A percentile compares a stretch with the other conserved stretches of the same genome.
Conservation (phyloP, 139 green algal species). For the Astrephomene gubernaculifera region DNA sequence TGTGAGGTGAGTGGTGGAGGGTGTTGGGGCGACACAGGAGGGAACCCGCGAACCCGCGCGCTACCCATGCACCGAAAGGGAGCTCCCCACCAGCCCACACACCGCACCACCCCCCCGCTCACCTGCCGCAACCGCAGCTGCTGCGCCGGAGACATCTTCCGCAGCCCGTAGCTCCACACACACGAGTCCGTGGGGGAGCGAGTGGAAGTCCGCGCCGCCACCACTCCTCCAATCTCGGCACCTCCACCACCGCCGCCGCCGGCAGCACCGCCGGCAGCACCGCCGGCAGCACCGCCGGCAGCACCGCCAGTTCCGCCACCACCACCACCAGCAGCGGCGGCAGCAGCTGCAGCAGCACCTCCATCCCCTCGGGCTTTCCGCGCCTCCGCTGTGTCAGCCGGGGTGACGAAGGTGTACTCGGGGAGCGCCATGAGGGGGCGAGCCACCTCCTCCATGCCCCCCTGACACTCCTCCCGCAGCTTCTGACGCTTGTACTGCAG, state of each 20-base stretch:
- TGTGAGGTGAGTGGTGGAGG: too few species aligned
- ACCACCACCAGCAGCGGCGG: neutral
- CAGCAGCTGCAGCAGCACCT: neutral
- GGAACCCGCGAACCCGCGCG: too few species aligned
- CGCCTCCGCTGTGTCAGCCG: slow-evolving; percentile 21
- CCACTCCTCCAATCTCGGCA: too few species aligned
- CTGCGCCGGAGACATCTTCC: neutral
- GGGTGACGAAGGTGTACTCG: slow-evolving; percentile 31
- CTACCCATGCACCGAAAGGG: too few species aligned
- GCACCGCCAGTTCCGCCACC: too few species aligned
- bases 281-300: too few species aligned
- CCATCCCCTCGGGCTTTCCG: neutral
- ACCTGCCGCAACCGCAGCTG: slow-evolving; percentile 30
- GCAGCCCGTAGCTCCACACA: slow-evolving; percentile 40
- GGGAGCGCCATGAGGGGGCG: slow-evolving; percentile 3
- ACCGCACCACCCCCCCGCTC: neutral
- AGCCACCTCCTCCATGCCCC: neutral
- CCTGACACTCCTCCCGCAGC: slow-evolving; percentile 1
- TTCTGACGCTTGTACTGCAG: slow-evolving; percentile 6
- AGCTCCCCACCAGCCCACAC: neutral
- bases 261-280: too few species aligned
- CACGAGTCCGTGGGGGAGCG: neutral
- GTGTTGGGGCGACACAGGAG: too few species aligned
- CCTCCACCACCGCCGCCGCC: neutral
- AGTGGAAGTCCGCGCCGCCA: too few species aligned